A percentile compares a stretch with the other conserved stretches of the same genome.
phyloP scores from a whole-genome alignment of 306 rosid genomes.

The Prunus dulcis region DNA sequence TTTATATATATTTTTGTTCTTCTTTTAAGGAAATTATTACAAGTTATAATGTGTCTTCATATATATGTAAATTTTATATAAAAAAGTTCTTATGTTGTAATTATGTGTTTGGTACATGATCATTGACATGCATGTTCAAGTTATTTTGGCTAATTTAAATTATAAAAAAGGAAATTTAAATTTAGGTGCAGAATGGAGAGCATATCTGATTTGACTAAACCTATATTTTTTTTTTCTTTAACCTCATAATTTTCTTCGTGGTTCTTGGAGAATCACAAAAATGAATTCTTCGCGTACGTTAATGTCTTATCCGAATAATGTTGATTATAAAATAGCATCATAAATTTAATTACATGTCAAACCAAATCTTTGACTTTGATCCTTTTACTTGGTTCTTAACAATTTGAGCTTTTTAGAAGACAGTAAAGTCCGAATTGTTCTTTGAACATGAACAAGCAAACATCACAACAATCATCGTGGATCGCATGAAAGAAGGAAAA shows the following conservation, averaged over 20 bases:
- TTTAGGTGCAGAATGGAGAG: rapidly evolving
- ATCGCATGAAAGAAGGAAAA: not conserved
- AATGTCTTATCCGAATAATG: not conserved
- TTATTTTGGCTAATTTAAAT: not conserved
- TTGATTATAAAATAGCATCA: not conserved
- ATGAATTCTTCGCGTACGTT: not conserved
- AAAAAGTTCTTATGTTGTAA: not conserved
- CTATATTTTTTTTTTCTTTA: not conserved
- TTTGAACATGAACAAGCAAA: not conserved
- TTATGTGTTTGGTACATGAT: not conserved
- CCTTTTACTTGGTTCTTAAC: not conserved
- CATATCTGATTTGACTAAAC: no score
- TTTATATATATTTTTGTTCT: not conserved
- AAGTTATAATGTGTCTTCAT: not conserved
- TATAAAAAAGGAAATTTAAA: rapidly evolving
- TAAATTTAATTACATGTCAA: not conserved
- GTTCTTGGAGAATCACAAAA: not conserved
- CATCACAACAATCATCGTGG: not conserved
- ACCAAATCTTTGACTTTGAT: constrained; percentile 8
- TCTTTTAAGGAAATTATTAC: not conserved
- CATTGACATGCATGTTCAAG: not conserved
- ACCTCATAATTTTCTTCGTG: not conserved
- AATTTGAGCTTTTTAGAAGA: not conserved
- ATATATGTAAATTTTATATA: no score
- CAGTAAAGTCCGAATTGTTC: not conserved